Evolutionary conservation across 345 rosid species (phyloP).

Genomic region (Citrus sp.): DNA sequence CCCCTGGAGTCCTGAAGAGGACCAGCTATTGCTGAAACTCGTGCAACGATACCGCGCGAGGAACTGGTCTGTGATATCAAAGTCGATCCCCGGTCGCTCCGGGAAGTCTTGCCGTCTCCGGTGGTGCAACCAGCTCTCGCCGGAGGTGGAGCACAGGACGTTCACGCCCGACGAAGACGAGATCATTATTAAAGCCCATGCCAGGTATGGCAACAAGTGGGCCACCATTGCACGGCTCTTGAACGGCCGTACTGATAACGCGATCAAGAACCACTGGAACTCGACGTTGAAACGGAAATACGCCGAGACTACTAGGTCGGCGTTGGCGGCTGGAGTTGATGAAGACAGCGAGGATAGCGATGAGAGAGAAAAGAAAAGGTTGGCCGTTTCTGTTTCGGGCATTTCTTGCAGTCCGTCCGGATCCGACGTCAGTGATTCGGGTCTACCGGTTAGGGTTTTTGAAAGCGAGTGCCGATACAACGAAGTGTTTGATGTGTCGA

Average conservation of each 20-base stretch:
- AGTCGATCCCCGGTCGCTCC: constrained; percentile 50
- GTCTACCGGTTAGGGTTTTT: constrained; percentile 8
- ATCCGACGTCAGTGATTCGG: constrained; percentile 42
- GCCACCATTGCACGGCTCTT: constrained; percentile 56
- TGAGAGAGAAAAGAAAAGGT: constrained; percentile 1
- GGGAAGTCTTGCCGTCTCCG: constrained; percentile 68
- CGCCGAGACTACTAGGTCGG: neutral
- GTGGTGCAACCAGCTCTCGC: constrained; percentile 72
- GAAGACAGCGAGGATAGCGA: neutral
- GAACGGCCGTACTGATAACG: constrained; percentile 57
- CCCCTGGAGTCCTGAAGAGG: constrained; percentile 65
- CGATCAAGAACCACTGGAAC: constrained; percentile 68
- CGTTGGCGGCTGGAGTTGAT: neutral
- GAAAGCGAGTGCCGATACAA: neutral
- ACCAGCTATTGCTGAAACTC: constrained; percentile 37
- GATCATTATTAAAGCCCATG: constrained; percentile 45
- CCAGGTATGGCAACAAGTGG: constrained; percentile 55
- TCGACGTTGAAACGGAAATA: constrained; percentile 49
- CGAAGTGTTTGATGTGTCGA: constrained; percentile 25
- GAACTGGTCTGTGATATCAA: constrained; percentile 56
- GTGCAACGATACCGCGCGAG: constrained; percentile 47
- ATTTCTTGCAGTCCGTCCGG: constrained; percentile 21
- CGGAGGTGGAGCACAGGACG: constrained; percentile 48
- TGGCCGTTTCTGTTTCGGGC: neutral
- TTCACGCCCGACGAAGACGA: constrained; percentile 55